These are phyloP conservation scores for Rubus parviflorus DNA, from an alignment of 306 rosid genomes.

Conservation along the genomic window DNA sequence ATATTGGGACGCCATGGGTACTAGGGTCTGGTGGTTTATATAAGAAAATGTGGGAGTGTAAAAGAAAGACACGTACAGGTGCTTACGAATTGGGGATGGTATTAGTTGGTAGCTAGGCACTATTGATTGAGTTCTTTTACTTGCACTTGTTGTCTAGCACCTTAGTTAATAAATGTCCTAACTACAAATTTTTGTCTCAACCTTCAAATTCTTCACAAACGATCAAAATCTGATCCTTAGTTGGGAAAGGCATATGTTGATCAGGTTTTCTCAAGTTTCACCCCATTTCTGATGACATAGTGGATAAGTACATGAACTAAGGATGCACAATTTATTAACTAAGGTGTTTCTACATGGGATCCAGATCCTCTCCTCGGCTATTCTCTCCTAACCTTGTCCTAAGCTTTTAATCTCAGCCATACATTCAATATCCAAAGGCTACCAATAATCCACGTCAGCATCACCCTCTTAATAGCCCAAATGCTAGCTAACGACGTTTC, in stretches of 20 bases:
- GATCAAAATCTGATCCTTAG: background rate
- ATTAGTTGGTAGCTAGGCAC: conserved; percentile 12
- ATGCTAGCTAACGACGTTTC: too few relatives aligned
- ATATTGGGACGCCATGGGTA: background rate
- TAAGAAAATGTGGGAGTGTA: background rate
- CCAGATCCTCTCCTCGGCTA: too few relatives aligned
- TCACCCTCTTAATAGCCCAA: too few relatives aligned
- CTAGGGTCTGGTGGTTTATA: background rate
- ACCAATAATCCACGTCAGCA: background rate
- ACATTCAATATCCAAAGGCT: too few relatives aligned
- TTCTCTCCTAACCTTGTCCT: background rate
- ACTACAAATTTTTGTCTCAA: background rate
- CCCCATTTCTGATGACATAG: too few relatives aligned
- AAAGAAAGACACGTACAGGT: background rate
- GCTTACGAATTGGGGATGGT: conserved; percentile 2
- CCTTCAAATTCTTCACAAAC: background rate
- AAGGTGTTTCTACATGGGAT: too few relatives aligned
- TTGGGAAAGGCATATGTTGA: too few relatives aligned
- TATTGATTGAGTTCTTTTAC: background rate
- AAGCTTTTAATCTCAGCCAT: conserved; percentile 16
- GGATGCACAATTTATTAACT: too few relatives aligned
- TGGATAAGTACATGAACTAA: too few relatives aligned
- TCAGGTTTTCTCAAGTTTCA: too few relatives aligned
- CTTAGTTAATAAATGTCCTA: background rate
- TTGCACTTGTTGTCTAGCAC: background rate